phyloP scores from a whole-genome alignment of 345 rosid genomes.

The Sonneratia alba region DNA sequence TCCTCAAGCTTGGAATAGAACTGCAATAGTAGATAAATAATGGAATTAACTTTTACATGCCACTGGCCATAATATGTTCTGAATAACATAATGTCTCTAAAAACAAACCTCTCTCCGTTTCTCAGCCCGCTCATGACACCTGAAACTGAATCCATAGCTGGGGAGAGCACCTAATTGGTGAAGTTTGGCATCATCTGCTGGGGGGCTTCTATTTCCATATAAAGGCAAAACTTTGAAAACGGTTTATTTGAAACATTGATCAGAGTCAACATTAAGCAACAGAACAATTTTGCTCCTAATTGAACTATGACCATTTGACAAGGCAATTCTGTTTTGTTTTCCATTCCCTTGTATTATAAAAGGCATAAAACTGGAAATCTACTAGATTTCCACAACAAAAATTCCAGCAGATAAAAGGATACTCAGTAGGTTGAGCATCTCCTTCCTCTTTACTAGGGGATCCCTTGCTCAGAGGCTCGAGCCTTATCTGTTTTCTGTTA shows the following conservation, averaged over 20 bases:
- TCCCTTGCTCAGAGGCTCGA: constrained; percentile 50
- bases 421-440: constrained; percentile 52
- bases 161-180: constrained; percentile 70
- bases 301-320: not conserved
- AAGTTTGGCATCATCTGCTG: constrained; percentile 55
- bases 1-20: constrained; percentile 94
- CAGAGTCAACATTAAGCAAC: not conserved
- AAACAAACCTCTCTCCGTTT: constrained; percentile 85
- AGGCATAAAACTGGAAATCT: not conserved
- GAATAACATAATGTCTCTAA: not conserved
- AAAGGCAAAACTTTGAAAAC: constrained; percentile 15
- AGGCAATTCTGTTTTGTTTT: constrained; percentile 9
- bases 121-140: constrained; percentile 95
- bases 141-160: constrained; percentile 92
- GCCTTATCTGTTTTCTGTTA: constrained; percentile 55
- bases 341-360: not conserved
- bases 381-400: not conserved
- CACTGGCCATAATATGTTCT: not conserved
- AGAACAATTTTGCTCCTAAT: not conserved
- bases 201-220: constrained; percentile 45
- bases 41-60: not conserved
- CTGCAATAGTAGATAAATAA: constrained; percentile 30
- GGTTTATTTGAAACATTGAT: constrained; percentile 6
- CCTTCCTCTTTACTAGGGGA: constrained; percentile 44
- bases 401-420: constrained; percentile 30